These are phyloP conservation scores for Circinella umbellata DNA, from an alignment of 371 early-diverging fungal species.

Conservation along the genomic window DNA sequence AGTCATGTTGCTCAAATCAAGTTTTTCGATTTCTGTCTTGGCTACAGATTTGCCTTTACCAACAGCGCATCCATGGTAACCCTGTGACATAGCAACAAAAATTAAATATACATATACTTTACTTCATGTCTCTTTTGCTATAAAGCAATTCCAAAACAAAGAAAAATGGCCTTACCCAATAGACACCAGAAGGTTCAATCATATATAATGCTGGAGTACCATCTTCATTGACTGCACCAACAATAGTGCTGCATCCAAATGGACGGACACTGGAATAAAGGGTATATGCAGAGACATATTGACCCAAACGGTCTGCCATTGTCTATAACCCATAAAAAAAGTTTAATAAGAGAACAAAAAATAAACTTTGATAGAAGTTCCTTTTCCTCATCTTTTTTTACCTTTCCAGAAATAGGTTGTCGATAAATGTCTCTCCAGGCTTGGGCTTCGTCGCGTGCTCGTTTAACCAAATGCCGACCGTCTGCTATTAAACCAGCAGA, in stretches of 20 bases:
- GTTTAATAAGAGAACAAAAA: too few relatives aligned
- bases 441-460: slow-evolving; percentile 92
- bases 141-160: too few relatives aligned
- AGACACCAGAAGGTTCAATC: slow-evolving; percentile 97
- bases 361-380: too few relatives aligned
- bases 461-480: slow-evolving; percentile 86
- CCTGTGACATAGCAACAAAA: slow-evolving; percentile 48
- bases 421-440: slow-evolving; percentile 89
- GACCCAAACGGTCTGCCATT: slow-evolving; percentile 92
- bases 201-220: slow-evolving; percentile 89
- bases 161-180: slow-evolving; percentile 67
- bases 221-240: slow-evolving; percentile 70
- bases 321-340: slow-evolving; percentile 47
- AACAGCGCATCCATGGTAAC: slow-evolving; percentile 93
- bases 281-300: slow-evolving; percentile 95
- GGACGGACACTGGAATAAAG: slow-evolving; percentile 97
- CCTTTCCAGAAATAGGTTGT: slow-evolving; percentile 83
- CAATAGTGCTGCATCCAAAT: slow-evolving; percentile 89
- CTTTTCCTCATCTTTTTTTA: slow-evolving; percentile 23
- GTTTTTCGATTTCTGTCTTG: slow-evolving; percentile 97
- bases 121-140: too few relatives aligned
- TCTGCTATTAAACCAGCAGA: slow-evolving; percentile 96
- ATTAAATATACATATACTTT: too few relatives aligned
- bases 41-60: slow-evolving; percentile 98
- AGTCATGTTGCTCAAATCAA: slow-evolving; percentile 85